Conservation (phyloP, 495 filamentous ascomycete genomes). For the Aspergillus bridgeri region DNA sequence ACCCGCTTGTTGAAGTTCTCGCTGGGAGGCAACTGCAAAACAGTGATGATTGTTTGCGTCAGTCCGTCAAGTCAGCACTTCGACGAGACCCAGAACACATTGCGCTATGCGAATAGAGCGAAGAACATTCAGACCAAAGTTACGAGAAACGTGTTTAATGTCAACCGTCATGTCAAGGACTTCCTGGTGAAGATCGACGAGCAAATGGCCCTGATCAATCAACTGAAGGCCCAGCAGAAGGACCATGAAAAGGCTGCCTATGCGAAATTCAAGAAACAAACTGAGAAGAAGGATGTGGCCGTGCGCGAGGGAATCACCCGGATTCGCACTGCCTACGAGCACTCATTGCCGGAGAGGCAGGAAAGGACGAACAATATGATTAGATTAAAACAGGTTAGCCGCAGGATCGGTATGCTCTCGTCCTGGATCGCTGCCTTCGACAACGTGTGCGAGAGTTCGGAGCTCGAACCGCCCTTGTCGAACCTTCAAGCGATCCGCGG, state of each 20-base stretch:
- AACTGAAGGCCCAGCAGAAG: constrained; percentile 87
- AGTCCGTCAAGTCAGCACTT: constrained; percentile 96
- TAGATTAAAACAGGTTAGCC: constrained; percentile 77
- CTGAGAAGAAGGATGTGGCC: constrained; percentile 73
- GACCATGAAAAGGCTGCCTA: constrained; percentile 85
- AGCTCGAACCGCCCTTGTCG: constrained; percentile 61
- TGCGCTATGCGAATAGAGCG: constrained; percentile 94
- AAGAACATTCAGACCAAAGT: constrained; percentile 99
- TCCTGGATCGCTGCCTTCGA: constrained; percentile 95
- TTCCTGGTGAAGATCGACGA: constrained; percentile 97
- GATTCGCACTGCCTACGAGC: constrained; percentile 79
- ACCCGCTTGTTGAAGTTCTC: constrained; percentile 96
- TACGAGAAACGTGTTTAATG: constrained; percentile 96
- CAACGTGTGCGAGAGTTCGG: constrained; percentile 66
- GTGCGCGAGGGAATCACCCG: constrained; percentile 79
- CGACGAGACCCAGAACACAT: constrained; percentile 97
- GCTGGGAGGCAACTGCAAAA: constrained; percentile 95
- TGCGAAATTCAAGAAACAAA: constrained; percentile 83
- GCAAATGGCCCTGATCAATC: constrained; percentile 89
- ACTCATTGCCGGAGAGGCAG: constrained; percentile 71
- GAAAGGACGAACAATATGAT: constrained; percentile 79
- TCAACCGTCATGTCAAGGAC: constrained; percentile 98
- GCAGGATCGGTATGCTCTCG: constrained; percentile 76
- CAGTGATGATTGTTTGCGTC: constrained; percentile 99
- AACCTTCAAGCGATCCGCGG: constrained; percentile 76